Conservation (phyloP, 2,329 filamentous ascomycete species). For the Zymoseptoria brevis region DNA sequence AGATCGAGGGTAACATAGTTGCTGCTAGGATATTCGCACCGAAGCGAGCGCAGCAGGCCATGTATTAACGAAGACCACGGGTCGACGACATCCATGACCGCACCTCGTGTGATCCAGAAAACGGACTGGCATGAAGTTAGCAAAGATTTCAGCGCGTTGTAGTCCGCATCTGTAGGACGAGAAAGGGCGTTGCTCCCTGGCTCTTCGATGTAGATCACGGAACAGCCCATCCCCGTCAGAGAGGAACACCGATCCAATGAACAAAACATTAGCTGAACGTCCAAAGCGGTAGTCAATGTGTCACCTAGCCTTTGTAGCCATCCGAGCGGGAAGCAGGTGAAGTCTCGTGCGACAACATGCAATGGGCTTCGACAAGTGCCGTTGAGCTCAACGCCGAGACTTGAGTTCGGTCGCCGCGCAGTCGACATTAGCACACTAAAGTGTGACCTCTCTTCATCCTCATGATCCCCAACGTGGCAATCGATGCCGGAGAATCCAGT, state of each 20-base stretch:
- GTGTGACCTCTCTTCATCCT: background rate
- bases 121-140: background rate
- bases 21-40: background rate
- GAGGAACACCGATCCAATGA: too few species aligned
- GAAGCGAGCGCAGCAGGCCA: constrained; percentile 2
- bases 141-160: background rate
- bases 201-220: background rate
- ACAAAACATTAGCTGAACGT: too few species aligned
- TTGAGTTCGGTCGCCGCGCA: background rate
- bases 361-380: background rate
- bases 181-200: background rate
- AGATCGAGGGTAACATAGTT: background rate
- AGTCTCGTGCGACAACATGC: background rate
- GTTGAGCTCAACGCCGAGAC: background rate
- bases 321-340: background rate
- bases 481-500: background rate
- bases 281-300: too few species aligned
- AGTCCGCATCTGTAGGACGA: background rate
- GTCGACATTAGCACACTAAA: background rate
- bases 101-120: background rate
- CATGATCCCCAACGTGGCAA: background rate
- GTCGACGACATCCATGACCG: too few species aligned
- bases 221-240: background rate
- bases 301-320: background rate
- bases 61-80: background rate